Conservation (phyloP, 2,329 filamentous ascomycete genomes). For the Exophiala sp. region DNA sequence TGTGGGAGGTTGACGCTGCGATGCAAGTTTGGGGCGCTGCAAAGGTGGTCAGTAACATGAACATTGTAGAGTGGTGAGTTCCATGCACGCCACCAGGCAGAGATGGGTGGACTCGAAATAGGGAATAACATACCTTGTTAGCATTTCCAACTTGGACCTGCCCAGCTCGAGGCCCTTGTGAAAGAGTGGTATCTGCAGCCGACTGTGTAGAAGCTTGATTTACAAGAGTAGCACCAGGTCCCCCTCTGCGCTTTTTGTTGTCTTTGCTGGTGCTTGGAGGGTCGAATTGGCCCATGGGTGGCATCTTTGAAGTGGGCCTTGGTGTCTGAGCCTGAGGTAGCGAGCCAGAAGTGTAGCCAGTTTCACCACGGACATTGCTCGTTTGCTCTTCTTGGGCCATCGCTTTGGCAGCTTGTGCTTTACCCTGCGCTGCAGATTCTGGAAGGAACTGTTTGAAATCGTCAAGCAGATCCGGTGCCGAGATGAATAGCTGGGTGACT, state of each 20-base stretch:
- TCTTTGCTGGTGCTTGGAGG: slow-evolving; percentile 81
- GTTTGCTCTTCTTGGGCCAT: slow-evolving; percentile 61
- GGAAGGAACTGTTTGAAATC: slow-evolving; percentile 99
- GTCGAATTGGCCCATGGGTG: slow-evolving; percentile 92
- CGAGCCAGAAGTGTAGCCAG: slow-evolving; percentile 42
- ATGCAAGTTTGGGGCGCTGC: slow-evolving; percentile 23
- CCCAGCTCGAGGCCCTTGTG: slow-evolving; percentile 34
- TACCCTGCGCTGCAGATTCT: slow-evolving; percentile 73
- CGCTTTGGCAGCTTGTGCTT: slow-evolving; percentile 55
- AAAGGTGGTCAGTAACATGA: slow-evolving; percentile 3
- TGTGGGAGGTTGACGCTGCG: slow-evolving; percentile 38
- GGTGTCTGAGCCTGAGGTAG: slow-evolving; percentile 49
- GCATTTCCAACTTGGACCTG: slow-evolving; percentile 40
- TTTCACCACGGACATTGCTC: slow-evolving; percentile 60
- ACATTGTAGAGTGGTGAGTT: no score
- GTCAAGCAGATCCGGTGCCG: slow-evolving; percentile 88
- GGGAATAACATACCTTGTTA: slow-evolving; percentile 49
- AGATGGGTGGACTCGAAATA: background rate
- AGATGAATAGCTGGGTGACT: slow-evolving; percentile 89
- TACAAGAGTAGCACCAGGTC: slow-evolving; percentile 38
- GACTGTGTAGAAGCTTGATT: slow-evolving; percentile 31
- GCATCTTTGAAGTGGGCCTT: slow-evolving; percentile 64
- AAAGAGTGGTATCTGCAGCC: slow-evolving; percentile 34
- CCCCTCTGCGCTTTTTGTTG: slow-evolving; percentile 77
- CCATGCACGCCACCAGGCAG: no score